Evolutionary conservation across 139 green algal species (phyloP).

Genomic region (Micromonas commoda): DNA sequence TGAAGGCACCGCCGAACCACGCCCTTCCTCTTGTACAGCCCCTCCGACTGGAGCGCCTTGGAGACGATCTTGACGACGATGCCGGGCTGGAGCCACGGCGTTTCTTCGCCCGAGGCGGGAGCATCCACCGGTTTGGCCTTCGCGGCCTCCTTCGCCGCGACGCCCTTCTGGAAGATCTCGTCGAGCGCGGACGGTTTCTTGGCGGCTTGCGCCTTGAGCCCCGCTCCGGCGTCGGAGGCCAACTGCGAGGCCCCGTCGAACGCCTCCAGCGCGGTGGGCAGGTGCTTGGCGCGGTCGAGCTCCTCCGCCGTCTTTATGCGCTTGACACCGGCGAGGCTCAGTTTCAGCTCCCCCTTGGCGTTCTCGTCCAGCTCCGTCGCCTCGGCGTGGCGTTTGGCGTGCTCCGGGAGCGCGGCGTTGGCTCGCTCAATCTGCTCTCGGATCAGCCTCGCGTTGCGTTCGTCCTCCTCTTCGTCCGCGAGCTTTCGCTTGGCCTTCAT

Average conservation of each 20-base stretch:
- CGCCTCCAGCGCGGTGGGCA: not conserved
- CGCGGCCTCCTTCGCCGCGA: not conserved
- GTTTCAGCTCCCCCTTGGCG: not conserved
- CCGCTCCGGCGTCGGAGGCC: not conserved
- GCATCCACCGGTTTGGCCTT: not conserved
- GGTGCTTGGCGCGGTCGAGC: not conserved
- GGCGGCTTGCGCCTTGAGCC: not conserved
- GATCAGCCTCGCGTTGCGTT: not conserved
- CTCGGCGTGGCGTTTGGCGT: not conserved
- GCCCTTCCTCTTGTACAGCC: conserved; percentile 92
- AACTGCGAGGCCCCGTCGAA: not conserved
- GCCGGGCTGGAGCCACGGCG: conserved; percentile 63
- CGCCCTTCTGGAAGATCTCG: not conserved
- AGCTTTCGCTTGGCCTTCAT: not conserved
- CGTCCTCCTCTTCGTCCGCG: not conserved
- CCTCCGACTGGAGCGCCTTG: conserved; percentile 61
- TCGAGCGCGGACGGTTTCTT: not conserved
- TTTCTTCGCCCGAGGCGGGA: conserved; percentile 28
- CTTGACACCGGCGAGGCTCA: not conserved
- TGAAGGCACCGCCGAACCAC: conserved; percentile 62
- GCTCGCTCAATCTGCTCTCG: not conserved
- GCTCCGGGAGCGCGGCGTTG: not conserved
- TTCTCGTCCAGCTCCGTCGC: not conserved
- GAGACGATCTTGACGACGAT: conserved; percentile 87
- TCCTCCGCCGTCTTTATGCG: not conserved